Evolutionary conservation across 768 basidiomycete species (phyloP), one percentile per base, ranked within the genome.

Genomic region (Dioszegia hungarica): DNA sequence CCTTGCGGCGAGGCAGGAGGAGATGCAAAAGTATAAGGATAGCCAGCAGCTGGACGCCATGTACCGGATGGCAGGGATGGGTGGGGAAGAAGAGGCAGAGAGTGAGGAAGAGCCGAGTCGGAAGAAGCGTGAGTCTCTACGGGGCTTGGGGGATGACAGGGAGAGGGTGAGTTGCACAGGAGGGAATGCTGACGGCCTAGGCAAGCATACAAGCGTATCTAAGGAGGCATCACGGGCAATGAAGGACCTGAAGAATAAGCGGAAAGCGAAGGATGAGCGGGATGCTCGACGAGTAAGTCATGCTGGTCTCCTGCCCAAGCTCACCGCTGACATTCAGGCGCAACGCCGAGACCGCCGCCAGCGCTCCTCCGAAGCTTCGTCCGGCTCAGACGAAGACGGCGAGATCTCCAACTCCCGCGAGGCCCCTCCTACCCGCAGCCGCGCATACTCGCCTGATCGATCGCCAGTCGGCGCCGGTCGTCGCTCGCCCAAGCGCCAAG

Each of bases 201-300:
- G 89, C 27, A 86, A 87, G 77, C 87, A 89, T 69, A 81, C 84
- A 2, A 64, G 62, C 31, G 70, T 72, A 17, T 63, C 70, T n/a
- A 69, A 75, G 47, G 71, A 75, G 59, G 61, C 72, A 38, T 67
- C 67, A 11, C 65, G 67, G 10, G 60, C 68, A 5, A 72, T 72
- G 29, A 67, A 68, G 59, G 91, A 91, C 72, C 80, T 95, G 25
- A 93, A 88, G 77, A 89, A 87, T 5, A 86, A 81, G 67, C 82
- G 93, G 33, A 88, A 86, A 66, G 90, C 89, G 9, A 93, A 91
- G 77, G 89, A 86, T 62, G 89, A 93, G 75, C 86, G 87, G 76
- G 87, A 65, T 36, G 66, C 67, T 19, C 40, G 86, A 73, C 82
- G 86, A 59, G 92, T 91, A 75, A 61, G 84, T 74, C 37, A n/a